Conservation (phyloP, 306 rosid genomes). For the Geum urbanum region DNA sequence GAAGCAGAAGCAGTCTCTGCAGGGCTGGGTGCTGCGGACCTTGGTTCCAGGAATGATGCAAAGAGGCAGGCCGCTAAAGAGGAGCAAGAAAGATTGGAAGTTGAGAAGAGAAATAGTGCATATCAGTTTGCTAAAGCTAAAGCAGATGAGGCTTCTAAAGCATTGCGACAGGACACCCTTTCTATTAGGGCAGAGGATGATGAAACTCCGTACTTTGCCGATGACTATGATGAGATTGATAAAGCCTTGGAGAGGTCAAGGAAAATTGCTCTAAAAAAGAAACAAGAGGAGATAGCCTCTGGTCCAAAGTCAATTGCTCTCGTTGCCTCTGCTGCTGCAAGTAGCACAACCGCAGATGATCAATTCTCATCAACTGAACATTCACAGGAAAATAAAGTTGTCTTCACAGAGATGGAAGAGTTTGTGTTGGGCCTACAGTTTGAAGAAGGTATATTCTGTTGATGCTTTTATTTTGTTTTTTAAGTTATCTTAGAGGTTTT, state of each 20-base stretch:
- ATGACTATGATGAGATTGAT: constrained; percentile 83
- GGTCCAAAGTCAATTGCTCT: constrained; percentile 79
- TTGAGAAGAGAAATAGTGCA: constrained; percentile 73
- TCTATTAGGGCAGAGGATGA: constrained; percentile 54
- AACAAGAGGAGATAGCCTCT: constrained; percentile 51
- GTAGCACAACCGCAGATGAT: constrained; percentile 48
- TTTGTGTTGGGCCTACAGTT: constrained; percentile 96
- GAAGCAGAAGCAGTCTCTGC: constrained; percentile 91
- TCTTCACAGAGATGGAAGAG: constrained; percentile 96
- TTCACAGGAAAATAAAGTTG: constrained; percentile 73
- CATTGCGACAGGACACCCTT: constrained; percentile 53
- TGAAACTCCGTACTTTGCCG: constrained; percentile 51
- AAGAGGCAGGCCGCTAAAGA: constrained; percentile 61
- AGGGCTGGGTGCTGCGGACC: constrained; percentile 89
- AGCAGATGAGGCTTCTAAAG: constrained; percentile 86
- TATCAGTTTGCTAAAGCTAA: constrained; percentile 81
- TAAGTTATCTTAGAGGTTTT: not conserved
- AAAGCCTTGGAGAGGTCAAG: constrained; percentile 81
- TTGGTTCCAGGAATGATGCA: constrained; percentile 74
- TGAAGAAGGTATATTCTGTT: constrained; percentile 63
- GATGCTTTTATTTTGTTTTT: constrained; percentile 11
- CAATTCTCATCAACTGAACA: constrained; percentile 51
- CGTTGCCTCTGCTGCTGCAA: constrained; percentile 53
- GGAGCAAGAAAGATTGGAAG: constrained; percentile 70
- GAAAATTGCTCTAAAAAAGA: constrained; percentile 67